These are phyloP conservation scores for Chalciporus chontae DNA, from an alignment of 768 basidiomycete genomes.

Conservation along the genomic window DNA sequence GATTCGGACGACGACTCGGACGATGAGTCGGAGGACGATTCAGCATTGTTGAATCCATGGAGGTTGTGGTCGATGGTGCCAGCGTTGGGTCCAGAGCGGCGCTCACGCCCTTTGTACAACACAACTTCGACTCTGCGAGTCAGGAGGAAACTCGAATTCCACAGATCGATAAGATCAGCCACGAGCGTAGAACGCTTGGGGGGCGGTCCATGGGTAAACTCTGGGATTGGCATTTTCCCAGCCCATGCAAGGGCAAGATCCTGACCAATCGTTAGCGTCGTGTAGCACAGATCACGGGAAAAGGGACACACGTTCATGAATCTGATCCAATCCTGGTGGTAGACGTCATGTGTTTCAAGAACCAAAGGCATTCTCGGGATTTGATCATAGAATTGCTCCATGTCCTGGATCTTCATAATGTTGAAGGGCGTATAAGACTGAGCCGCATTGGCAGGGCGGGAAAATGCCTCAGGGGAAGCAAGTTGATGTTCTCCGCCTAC, in stretches of 20 bases:
- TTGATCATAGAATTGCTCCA: conserved; percentile 68
- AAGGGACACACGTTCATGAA: conserved; percentile 61
- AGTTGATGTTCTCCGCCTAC: conserved; percentile 35
- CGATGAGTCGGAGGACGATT: conserved; percentile 37
- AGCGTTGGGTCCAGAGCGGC: conserved; percentile 60
- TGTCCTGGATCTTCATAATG: conserved; percentile 66
- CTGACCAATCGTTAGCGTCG: conserved; percentile 32
- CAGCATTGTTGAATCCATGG: conserved; percentile 45
- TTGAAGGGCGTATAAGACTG: conserved; percentile 69
- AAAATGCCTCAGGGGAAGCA: conserved; percentile 68
- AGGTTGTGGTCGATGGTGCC: conserved; percentile 56
- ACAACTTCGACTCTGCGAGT: conserved; percentile 74
- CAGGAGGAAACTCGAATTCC: conserved; percentile 77
- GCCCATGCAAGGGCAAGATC: conserved; percentile 75
- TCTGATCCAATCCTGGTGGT: conserved; percentile 75
- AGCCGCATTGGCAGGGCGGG: conserved; percentile 64
- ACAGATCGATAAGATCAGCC: conserved; percentile 73
- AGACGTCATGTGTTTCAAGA: conserved; percentile 73
- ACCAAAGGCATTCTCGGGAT: conserved; percentile 71
- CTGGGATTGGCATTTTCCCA: conserved; percentile 67
- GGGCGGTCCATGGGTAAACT: conserved; percentile 42
- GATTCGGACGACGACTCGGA: conserved; percentile 40
- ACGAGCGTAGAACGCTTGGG: conserved; percentile 58
- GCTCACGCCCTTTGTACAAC: conserved; percentile 76
- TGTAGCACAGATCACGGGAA: not conserved